Evolutionary conservation across 495 filamentous ascomycete species (phyloP), one percentile per base, ranked within the genome.

Genomic region (Cudoniella acicularis): DNA sequence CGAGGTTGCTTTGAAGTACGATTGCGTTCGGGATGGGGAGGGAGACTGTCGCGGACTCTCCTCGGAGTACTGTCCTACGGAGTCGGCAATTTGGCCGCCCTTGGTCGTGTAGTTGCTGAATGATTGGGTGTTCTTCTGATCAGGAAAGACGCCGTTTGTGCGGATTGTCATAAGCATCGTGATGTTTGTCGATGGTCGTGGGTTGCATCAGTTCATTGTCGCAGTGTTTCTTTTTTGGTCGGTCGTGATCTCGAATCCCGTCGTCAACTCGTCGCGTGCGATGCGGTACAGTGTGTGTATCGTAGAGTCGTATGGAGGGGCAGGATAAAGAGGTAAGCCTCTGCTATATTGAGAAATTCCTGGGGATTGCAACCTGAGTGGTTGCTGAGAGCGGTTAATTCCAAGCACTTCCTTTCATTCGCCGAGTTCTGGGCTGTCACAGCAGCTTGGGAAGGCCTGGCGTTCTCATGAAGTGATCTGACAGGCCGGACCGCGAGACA

Each of bases 141-240:
- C 61, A 53, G 64, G 54, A 59, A 67, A 61, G 48, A 67, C 63
- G 64, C 60, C 64, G 64, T 63, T 63, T 48, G 43, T 61, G 27
- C 64, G 54, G 26, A 64, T 51, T 53, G 64, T 67, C 64, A 67
- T 64, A 43, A 67, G 57, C 64, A 67, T 67, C 58, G 59, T 67
- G 61, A 64, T 21, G 56, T 47, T 54, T 16, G 50, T n/a, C 48
- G 40, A 25, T 10, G 27, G 40, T n/a, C 27, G 23, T 45, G 49
- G 45, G 23, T 50, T 36, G 36, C 41, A 25, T 62, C 59, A 66
- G 57, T 62, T 62, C 55, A 62, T 65, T 41, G 21, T 57, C 63
- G 43, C 18, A 18, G 49, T 21, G 18, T 59, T 52, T 60, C 57
- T 45, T 52, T 21, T 46, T 24, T 26, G 13, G 27, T 16, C 1